Evolutionary conservation across 208 protist species (phyloP), one percentile per base, ranked within the genome.

Genomic region (Trypanosoma mega): DNA sequence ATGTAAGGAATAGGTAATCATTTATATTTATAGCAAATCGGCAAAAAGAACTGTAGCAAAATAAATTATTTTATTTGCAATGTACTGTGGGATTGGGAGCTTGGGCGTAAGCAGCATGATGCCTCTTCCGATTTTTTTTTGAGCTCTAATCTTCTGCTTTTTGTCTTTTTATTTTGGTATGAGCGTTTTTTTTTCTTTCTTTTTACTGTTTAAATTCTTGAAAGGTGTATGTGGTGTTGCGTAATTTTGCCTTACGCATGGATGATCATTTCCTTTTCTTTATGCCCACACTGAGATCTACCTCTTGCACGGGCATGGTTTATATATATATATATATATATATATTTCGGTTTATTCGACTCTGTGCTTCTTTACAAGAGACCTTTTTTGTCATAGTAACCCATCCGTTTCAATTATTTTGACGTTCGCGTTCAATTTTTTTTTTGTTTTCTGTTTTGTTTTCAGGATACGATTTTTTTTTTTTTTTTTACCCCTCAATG

Each of bases 111-210:
- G 7, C 12, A 41, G 24, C 2, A 29, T 31, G 14, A 56, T 26
- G n/a, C 29, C 29, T 26, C n/a, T n/a, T n/a, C n/a, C n/a, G n/a
- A n/a, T n/a, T n/a, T n/a, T n/a, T n/a, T n/a, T n/a, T n/a, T n/a
- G n/a, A n/a, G n/a, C n/a, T n/a, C n/a, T n/a, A 56, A 56, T 30
- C 14, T 36, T 11, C 12, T 16, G 24, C 29, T 36, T 20, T 62
- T 54, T 14, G 29, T 55, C 21, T 8, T 20, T 24, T 12, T 16
- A n/a, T 52, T 20, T n/a, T n/a, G n/a, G n/a, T n/a, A 44, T 30
- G 14, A 26, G 30, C 23, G 21, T 60, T 48, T 68, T 48, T 48
- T 56, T 29, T 68, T 46, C 58, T 66, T 55, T 51, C 21, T 72
- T 30, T 58, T 56, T 30, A 36, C n/a, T 39, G 36, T 39, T 7